A percentile compares a stretch with the other conserved stretches of the same genome.
phyloP scores from a whole-genome alignment of 2,329 filamentous ascomycete genomes.

The Clarireedia monteithiana region DNA sequence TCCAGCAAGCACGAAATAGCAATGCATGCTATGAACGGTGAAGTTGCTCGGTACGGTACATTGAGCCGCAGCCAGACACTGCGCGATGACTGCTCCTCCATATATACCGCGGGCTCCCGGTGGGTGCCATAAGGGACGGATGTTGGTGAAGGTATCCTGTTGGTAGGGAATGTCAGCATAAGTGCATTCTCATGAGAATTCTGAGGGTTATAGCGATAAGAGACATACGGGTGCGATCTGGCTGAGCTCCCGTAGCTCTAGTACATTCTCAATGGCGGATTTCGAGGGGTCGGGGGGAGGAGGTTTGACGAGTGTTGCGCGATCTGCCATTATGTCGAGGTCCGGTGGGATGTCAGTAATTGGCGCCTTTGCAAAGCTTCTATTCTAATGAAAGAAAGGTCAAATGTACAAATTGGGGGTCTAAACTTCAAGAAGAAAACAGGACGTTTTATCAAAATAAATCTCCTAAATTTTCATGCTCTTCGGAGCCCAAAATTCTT shows the following conservation, averaged over 20 bases:
- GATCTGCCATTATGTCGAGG: slow-evolving; percentile 21
- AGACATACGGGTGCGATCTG: slow-evolving; percentile 65
- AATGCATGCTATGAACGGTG: slow-evolving; percentile 92
- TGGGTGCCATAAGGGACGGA: slow-evolving; percentile 84
- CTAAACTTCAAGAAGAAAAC: background rate
- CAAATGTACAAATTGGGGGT: background rate
- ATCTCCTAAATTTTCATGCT: background rate
- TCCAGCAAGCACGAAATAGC: slow-evolving; percentile 94
- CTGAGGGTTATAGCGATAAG: background rate
- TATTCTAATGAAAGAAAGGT: background rate
- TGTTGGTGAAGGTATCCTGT: slow-evolving; percentile 91
- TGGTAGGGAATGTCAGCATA: background rate
- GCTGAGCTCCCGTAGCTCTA: slow-evolving; percentile 74
- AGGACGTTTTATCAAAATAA: background rate
- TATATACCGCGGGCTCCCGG: slow-evolving; percentile 89
- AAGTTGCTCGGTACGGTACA: slow-evolving; percentile 76
- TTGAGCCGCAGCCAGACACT: slow-evolving; percentile 82
- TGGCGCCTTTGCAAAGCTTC: background rate
- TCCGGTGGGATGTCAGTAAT: background rate
- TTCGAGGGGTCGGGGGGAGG: slow-evolving; percentile 65
- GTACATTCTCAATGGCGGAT: slow-evolving; percentile 78
- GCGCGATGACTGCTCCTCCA: slow-evolving; percentile 86
- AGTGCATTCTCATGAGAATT: slow-evolving; percentile 8
- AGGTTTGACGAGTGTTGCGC: slow-evolving; percentile 62
- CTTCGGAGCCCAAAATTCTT: background rate